phyloP scores from a whole-genome alignment of 2,329 filamentous ascomycete species.

The Verticillium isaacii region DNA sequence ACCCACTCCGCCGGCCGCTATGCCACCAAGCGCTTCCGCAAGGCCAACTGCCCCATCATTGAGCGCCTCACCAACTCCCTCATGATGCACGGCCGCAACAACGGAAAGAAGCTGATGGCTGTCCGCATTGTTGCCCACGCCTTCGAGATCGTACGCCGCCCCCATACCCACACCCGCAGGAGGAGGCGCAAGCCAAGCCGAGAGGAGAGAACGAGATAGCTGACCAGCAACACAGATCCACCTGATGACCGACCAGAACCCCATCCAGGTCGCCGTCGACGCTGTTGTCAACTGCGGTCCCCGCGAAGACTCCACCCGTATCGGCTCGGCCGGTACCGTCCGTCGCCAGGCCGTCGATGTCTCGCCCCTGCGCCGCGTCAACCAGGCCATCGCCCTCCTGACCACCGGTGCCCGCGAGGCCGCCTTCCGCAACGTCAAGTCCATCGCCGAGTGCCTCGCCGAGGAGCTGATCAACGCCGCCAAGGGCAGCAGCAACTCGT shows the following conservation, averaged over 20 bases:
- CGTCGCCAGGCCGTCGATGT: constrained; percentile 99
- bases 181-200: not conserved
- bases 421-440: constrained; percentile 99
- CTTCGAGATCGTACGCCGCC: constrained; percentile 94
- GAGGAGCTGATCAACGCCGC: constrained; percentile 99
- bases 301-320: constrained; percentile 99
- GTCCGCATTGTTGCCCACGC: constrained; percentile 98
- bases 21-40: constrained; percentile 99
- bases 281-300: constrained; percentile 99
- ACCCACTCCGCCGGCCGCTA: constrained; percentile 98
- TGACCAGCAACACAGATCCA: constrained; percentile 66
- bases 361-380: constrained; percentile 97
- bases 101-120: constrained; percentile 99
- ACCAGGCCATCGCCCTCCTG: constrained; percentile 98
- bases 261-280: constrained; percentile 98
- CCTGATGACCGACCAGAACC: constrained; percentile 99
- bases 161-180: not conserved
- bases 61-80: constrained; percentile 99
- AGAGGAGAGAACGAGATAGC: constrained; percentile 8
- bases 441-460: constrained; percentile 97
- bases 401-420: constrained; percentile 99
- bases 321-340: constrained; percentile 98
- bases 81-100: constrained; percentile 99
- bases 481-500: constrained; percentile 99
- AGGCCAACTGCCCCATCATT: constrained; percentile 99